phyloP scores from a whole-genome alignment of 805 yeast genomes.

The Blastobotrys americana region DNA sequence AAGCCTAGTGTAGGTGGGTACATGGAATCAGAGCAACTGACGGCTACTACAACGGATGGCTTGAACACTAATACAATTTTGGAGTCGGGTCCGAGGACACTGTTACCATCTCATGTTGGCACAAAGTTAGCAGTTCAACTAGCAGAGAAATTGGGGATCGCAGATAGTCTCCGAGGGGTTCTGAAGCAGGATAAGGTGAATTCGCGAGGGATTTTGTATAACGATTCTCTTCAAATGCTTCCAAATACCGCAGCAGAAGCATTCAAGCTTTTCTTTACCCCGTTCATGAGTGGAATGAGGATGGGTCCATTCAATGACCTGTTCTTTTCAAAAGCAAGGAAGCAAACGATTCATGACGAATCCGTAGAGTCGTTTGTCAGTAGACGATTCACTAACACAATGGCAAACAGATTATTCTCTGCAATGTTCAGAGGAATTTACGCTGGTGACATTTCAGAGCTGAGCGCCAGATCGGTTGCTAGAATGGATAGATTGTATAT shows the following conservation, averaged over 20 bases:
- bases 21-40: conserved; percentile 42
- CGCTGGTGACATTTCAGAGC: conserved; percentile 66
- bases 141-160: conserved; percentile 38
- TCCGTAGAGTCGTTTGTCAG: conserved; percentile 57
- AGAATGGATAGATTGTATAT: conserved; percentile 49
- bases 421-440: conserved; percentile 86
- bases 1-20: conserved; percentile 65
- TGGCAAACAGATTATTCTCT: conserved; percentile 55
- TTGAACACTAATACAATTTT: conserved; percentile 33
- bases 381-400: conserved; percentile 57
- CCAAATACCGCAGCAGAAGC: conserved; percentile 22
- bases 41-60: too few relatives aligned
- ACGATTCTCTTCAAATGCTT: conserved; percentile 25
- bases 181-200: conserved; percentile 56
- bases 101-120: conserved; percentile 78
- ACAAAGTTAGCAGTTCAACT: conserved; percentile 28
- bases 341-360: conserved; percentile 47
- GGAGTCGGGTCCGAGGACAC: conserved; percentile 89
- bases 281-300: conserved; percentile 43
- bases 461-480: conserved; percentile 53
- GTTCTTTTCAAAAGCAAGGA: conserved; percentile 24
- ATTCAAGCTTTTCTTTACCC: conserved; percentile 18
- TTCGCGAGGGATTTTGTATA: conserved; percentile 54
- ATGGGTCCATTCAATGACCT: conserved; percentile 40
- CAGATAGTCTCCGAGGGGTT: conserved; percentile 48